phyloP scores from a whole-genome alignment of 2,329 filamentous ascomycete species.

The Pseudogymnoascus sp. region DNA sequence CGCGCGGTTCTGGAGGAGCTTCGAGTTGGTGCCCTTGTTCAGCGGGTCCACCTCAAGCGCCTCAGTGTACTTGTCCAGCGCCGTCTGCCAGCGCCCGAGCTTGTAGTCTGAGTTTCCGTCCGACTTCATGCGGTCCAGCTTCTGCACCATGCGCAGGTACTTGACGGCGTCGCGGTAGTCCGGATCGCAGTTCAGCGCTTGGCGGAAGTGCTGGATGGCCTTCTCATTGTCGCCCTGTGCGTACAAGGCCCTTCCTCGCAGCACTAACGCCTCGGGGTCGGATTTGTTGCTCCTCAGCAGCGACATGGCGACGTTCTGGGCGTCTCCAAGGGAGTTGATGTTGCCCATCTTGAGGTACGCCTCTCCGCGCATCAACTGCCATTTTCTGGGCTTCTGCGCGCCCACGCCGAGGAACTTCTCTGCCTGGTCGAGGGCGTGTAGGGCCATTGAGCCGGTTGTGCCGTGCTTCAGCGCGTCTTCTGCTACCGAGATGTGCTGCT shows the following conservation, averaged over 20 bases:
- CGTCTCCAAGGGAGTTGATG: constrained; percentile 80
- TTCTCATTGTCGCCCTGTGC: constrained; percentile 91
- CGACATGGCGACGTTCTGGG: constrained; percentile 84
- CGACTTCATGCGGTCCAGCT: constrained; percentile 86
- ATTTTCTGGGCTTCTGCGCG: constrained; percentile 81
- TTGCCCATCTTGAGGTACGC: constrained; percentile 90
- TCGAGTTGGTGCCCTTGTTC: constrained; percentile 90
- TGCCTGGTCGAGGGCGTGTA: constrained; percentile 86
- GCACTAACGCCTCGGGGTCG: constrained; percentile 87
- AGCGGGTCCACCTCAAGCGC: constrained; percentile 78
- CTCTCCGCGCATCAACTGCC: constrained; percentile 86
- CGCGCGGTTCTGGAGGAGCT: constrained; percentile 88
- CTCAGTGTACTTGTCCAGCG: constrained; percentile 75
- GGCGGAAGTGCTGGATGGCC: constrained; percentile 84
- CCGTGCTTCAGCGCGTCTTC: constrained; percentile 68
- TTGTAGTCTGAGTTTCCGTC: constrained; percentile 91
- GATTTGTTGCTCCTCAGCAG: constrained; percentile 79
- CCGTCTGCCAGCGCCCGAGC: constrained; percentile 67
- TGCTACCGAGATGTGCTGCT: constrained; percentile 71
- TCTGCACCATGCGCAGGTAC: constrained; percentile 82
- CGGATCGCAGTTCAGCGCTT: constrained; percentile 82
- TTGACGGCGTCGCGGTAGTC: constrained; percentile 85
- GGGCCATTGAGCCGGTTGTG: constrained; percentile 79
- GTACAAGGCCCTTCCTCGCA: constrained; percentile 82
- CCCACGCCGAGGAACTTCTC: constrained; percentile 68